phyloP scores from a whole-genome alignment of 148 eudicot species.

The Chenopodium berlandieri region DNA sequence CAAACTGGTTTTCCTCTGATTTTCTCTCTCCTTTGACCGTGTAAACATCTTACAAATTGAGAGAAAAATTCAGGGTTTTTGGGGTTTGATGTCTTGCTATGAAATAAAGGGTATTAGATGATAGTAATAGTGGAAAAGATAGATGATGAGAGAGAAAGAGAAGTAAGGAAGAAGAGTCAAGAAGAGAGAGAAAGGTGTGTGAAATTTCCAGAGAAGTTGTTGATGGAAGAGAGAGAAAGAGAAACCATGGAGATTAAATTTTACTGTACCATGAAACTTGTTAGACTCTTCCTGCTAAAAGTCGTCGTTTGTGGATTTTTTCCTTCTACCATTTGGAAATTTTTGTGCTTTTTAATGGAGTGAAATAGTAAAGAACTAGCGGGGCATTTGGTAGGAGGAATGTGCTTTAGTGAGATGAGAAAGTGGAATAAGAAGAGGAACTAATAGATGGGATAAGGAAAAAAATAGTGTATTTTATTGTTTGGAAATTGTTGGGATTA shows the following conservation, averaged over 20 bases:
- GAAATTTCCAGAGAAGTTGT: background rate
- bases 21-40: slow-evolving; percentile 24
- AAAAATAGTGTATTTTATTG: too few relatives aligned
- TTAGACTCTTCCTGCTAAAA: background rate
- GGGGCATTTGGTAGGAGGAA: too few relatives aligned
- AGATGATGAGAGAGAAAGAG: background rate
- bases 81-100: background rate
- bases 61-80: background rate
- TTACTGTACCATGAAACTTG: background rate
- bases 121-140: background rate
- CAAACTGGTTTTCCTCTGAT: background rate
- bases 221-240: background rate
- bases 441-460: too few relatives aligned
- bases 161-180: background rate
- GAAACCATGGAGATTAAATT: background rate
- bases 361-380: too few relatives aligned
- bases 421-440: too few relatives aligned
- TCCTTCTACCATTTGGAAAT: background rate
- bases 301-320: background rate
- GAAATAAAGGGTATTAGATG: background rate
- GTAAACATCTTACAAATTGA: background rate
- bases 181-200: background rate
- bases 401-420: too few relatives aligned
- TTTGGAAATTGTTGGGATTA: too few relatives aligned
- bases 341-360: too few relatives aligned